Conservation (phyloP, 2,329 filamentous ascomycete species). For the Alternaria rosae region DNA sequence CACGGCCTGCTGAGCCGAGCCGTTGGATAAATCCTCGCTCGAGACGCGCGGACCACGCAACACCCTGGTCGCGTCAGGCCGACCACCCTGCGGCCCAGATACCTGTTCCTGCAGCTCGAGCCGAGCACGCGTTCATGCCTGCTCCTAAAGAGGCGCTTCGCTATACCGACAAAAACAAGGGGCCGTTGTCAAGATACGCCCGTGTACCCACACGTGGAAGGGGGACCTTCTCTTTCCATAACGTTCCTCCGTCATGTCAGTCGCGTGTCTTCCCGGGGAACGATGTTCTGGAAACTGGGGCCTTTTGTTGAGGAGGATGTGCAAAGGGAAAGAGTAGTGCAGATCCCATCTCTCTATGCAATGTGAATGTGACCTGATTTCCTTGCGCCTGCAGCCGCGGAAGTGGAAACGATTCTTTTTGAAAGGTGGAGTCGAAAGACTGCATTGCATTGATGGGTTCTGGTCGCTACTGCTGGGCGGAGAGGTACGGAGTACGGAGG, state of each 20-base stretch:
- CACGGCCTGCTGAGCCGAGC: slow-evolving; percentile 2
- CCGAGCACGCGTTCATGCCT: slow-evolving; percentile 10
- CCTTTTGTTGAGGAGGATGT: slow-evolving; percentile 9
- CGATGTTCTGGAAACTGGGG: slow-evolving; percentile 13
- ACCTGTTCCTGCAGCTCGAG: slow-evolving; percentile 11
- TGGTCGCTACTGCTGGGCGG: neutral
- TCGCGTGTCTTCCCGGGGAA: slow-evolving; percentile 14
- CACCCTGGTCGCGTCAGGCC: neutral
- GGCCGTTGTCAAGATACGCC: neutral
- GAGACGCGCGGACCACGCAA: neutral
- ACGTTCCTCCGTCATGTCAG: slow-evolving; percentile 3
- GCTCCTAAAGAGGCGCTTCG: neutral
- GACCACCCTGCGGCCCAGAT: slow-evolving; percentile 6
- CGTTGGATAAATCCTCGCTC: slow-evolving; percentile 5
- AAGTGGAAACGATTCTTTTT: neutral
- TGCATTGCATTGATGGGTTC: slow-evolving; percentile 5
- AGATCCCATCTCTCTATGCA: neutral
- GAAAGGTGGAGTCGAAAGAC: neutral
- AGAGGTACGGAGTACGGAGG: slow-evolving; percentile 5
- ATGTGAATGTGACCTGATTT: neutral
- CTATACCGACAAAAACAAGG: neutral
- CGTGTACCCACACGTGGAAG: slow-evolving; percentile 4
- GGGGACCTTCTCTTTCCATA: slow-evolving; percentile 11
- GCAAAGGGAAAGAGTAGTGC: neutral
- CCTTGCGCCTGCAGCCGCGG: neutral